Evolutionary conservation across 305 asterid genomes (phyloP).

Genomic region (Rubia balearica): DNA sequence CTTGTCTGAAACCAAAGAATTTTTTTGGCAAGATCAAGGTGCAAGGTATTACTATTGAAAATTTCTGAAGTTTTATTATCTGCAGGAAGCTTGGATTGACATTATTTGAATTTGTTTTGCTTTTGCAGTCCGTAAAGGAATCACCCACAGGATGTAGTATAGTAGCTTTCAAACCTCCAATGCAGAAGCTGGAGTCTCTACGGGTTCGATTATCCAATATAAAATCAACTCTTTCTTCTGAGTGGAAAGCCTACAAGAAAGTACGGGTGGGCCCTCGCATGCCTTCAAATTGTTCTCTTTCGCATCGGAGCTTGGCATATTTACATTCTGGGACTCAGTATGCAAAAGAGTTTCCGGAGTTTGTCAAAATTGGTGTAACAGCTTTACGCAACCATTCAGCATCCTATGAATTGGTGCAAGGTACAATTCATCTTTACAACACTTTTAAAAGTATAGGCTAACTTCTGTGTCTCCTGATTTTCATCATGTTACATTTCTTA

Average conservation of each 20-base stretch:
- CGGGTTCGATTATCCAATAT: conserved; percentile 58
- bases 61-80: background rate
- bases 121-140: conserved; percentile 82
- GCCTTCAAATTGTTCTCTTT: conserved; percentile 48
- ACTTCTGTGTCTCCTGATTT: background rate
- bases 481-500: background rate
- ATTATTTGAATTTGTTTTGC: conserved; percentile 1
- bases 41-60: conserved; percentile 48
- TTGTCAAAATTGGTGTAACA: conserved; percentile 56
- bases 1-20: conserved; percentile 66
- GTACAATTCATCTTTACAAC: conserved; percentile 25
- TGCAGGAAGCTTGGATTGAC: background rate
- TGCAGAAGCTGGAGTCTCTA: conserved; percentile 57
- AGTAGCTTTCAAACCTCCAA: conserved; percentile 51
- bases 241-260: conserved; percentile 52
- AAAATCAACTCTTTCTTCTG: conserved; percentile 64
- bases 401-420: conserved; percentile 66
- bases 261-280: conserved; percentile 49
- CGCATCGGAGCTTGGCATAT: conserved; percentile 59
- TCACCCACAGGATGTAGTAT: conserved; percentile 86
- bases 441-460: background rate
- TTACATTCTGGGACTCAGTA: conserved; percentile 58
- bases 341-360: conserved; percentile 68
- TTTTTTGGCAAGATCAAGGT: conserved; percentile 78
- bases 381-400: conserved; percentile 69